phyloP scores from a whole-genome alignment of 2,329 filamentous ascomycete species.

The Sporothrix dimorphospora region DNA sequence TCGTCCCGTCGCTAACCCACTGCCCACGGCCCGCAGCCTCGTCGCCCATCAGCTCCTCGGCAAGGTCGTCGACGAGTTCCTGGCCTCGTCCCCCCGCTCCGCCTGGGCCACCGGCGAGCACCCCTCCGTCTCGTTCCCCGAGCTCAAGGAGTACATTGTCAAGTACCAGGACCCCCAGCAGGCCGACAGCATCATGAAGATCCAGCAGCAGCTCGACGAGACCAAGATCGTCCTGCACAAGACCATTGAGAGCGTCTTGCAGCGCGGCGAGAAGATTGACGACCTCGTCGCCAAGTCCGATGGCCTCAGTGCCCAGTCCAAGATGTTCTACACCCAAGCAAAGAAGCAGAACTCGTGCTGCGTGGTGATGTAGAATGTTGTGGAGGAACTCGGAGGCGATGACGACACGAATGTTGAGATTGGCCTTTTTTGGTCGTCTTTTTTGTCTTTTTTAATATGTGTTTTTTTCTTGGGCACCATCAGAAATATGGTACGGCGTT shows the following conservation, averaged over 20 bases:
- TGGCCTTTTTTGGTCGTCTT: not conserved
- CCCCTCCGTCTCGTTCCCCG: slow-evolving; percentile 63
- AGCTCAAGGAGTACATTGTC: slow-evolving; percentile 74
- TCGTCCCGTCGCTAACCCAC: not conserved
- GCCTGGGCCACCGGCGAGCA: slow-evolving; percentile 63
- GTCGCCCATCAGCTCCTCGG: slow-evolving; percentile 85
- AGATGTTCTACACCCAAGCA: slow-evolving; percentile 93
- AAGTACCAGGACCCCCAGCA: slow-evolving; percentile 83
- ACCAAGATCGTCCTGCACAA: slow-evolving; percentile 97
- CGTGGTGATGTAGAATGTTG: slow-evolving; percentile 60
- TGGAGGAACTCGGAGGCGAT: not conserved
- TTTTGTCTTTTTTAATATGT: too few relatives aligned
- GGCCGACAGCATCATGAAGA: slow-evolving; percentile 91
- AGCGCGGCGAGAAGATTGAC: slow-evolving; percentile 96
- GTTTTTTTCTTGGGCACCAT: slow-evolving; percentile 22
- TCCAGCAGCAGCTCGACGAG: slow-evolving; percentile 95
- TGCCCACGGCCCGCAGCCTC: slow-evolving; percentile 45
- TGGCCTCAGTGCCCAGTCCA: slow-evolving; percentile 85
- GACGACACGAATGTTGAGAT: not conserved
- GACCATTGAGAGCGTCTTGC: slow-evolving; percentile 84
- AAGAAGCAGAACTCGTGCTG: slow-evolving; percentile 84
- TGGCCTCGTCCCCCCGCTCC: slow-evolving; percentile 67
- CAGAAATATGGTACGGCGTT: not conserved
- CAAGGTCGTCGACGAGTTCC: slow-evolving; percentile 87
- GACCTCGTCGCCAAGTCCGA: slow-evolving; percentile 92